Evolutionary conservation across 2,329 filamentous ascomycete genomes (phyloP).

Genomic region (Ceratocystis huliohia): DNA sequence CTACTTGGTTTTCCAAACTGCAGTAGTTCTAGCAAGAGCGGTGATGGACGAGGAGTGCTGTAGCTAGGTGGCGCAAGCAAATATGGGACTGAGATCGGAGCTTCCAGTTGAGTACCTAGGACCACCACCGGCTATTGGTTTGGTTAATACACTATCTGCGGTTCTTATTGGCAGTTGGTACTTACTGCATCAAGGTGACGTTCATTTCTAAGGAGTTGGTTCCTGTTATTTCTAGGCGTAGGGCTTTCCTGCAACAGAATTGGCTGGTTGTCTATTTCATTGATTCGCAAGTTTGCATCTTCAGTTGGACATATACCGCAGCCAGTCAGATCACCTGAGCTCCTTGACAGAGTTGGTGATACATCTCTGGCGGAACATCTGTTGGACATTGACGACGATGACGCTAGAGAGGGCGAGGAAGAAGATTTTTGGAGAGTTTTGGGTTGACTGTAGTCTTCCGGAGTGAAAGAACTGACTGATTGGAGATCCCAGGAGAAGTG

Average conservation of each 20-base stretch:
- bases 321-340: background rate
- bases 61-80: background rate
- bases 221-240: background rate
- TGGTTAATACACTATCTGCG: background rate
- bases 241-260: background rate
- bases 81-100: background rate
- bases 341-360: background rate
- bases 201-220: background rate
- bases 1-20: constrained; percentile 28
- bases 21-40: constrained; percentile 9
- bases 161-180: background rate
- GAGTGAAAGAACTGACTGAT: constrained; percentile 18
- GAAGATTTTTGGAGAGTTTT: background rate
- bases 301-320: background rate
- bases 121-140: background rate
- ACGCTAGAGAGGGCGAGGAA: background rate
- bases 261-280: background rate
- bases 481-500: constrained; percentile 11
- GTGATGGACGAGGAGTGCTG: background rate
- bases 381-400: background rate
- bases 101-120: background rate
- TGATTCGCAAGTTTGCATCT: background rate
- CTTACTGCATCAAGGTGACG: background rate
- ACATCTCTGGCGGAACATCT: background rate
- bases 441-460: constrained; percentile 14